Evolutionary conservation across 257 asterid genomes (phyloP).

Genomic region (Avicennia marina): DNA sequence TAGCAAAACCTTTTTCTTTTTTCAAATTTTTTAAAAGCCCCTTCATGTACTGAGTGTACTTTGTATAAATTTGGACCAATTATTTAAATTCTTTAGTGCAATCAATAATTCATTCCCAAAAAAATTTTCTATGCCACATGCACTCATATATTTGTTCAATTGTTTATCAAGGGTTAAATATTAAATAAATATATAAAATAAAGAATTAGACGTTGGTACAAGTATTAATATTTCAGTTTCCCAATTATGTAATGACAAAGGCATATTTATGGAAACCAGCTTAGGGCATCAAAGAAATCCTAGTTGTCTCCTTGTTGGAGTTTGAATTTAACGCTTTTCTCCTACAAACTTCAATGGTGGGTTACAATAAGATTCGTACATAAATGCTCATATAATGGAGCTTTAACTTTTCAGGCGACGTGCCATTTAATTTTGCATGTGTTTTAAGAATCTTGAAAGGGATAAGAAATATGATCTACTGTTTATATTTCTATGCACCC

Average conservation of each 20-base stretch:
- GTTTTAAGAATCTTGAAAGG: slow-evolving; percentile 18
- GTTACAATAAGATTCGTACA: slow-evolving; percentile 19
- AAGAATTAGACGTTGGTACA: too few species aligned
- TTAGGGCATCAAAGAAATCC: slow-evolving; percentile 10
- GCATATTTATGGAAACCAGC: too few species aligned
- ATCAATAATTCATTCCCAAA: too few species aligned
- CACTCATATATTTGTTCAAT: too few species aligned
- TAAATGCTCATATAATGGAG: neutral
- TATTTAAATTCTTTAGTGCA: too few species aligned
- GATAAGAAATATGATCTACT: neutral
- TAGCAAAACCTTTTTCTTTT: neutral
- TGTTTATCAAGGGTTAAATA: too few species aligned
- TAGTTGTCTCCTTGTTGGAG: slow-evolving; percentile 30
- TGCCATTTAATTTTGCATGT: slow-evolving; percentile 13
- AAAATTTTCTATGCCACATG: too few species aligned
- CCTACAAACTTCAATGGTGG: slow-evolving; percentile 10
- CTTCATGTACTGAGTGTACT: slow-evolving; percentile 35
- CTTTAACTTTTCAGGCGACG: slow-evolving; percentile 1
- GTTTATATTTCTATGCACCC: too few species aligned
- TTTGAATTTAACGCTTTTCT: slow-evolving; percentile 21
- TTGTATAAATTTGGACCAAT: too few species aligned
- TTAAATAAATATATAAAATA: too few species aligned
- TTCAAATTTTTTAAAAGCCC: slow-evolving; percentile 11
- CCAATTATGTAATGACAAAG: too few species aligned
- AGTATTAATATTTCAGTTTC: too few species aligned